phyloP scores from a whole-genome alignment of 2,329 filamentous ascomycete species.

The Trichoderma koningii region DNA sequence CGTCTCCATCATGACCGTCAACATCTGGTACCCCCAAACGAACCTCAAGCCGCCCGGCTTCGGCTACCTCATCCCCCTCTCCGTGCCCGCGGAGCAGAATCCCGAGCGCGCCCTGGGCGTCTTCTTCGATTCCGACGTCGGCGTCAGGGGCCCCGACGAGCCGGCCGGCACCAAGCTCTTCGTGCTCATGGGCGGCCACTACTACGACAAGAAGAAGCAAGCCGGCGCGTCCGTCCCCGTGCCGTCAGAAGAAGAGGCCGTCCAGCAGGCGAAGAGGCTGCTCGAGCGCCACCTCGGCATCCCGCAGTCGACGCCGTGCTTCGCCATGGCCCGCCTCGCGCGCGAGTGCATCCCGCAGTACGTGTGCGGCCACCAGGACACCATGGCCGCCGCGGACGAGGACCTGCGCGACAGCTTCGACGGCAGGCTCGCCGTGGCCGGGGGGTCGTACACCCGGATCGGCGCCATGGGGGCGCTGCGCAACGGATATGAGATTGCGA shows the following conservation, averaged over 20 bases:
- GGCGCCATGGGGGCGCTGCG: constrained; percentile 56
- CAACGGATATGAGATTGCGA: constrained; percentile 42
- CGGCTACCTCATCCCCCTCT: constrained; percentile 86
- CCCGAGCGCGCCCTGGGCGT: constrained; percentile 85
- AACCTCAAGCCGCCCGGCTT: constrained; percentile 71
- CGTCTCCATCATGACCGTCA: constrained; percentile 88
- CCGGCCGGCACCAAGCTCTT: constrained; percentile 79
- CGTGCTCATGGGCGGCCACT: constrained; percentile 92
- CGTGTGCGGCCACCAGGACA: constrained; percentile 70
- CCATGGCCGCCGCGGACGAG: constrained; percentile 59
- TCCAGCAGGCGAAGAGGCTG: constrained; percentile 68
- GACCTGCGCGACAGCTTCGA: constrained; percentile 59
- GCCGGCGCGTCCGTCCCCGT: constrained; percentile 30
- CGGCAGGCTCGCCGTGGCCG: constrained; percentile 65
- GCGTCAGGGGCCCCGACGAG: constrained; percentile 53
- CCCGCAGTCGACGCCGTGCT: constrained; percentile 56
- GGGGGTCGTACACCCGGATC: constrained; percentile 55
- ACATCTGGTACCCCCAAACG: constrained; percentile 75
- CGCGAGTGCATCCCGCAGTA: constrained; percentile 89
- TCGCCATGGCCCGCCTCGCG: constrained; percentile 61
- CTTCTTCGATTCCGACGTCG: constrained; percentile 78
- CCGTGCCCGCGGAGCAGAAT: constrained; percentile 69
- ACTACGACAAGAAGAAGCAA: constrained; percentile 60
- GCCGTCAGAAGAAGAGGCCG: constrained; percentile 66
- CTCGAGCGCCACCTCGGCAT: constrained; percentile 76